Evolutionary conservation across 768 basidiomycete genomes (phyloP), one percentile per base, ranked within the genome.

Genomic region (Chalciporus chontae): DNA sequence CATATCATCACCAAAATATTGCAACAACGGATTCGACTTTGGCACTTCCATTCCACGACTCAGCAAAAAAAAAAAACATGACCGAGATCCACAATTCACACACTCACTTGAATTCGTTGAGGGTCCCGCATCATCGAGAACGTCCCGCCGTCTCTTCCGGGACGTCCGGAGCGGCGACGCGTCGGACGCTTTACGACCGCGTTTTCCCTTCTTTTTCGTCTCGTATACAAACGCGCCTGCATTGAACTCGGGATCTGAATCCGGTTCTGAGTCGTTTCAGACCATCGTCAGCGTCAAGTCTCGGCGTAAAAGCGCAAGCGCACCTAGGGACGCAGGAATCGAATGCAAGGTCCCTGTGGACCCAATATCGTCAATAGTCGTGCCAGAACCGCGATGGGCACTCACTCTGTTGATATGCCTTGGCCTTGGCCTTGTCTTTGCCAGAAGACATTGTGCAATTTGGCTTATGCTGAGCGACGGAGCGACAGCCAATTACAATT

Each of bases 1-100:
- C 34, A 83, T 56, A 39, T 75, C 70, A 50, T 69, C 59, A 77
- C 80, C 74, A 46, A 83, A 82, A 52, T 72, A 83, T 47, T 74
- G 64, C 36, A 72, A 60, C 3, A 83, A 64, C 0, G 78, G 77
- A 55, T 81, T 81, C 17, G 37, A 41, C 46, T 53, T 53, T 10
- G 48, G 43, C 11, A 21, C 58, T 37, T 18, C 18, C 5, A 19
- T 19, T n/a, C n/a, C n/a, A n/a, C n/a, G n/a, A n/a, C n/a, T n/a
- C n/a, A n/a, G n/a, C n/a, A n/a, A n/a, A n/a, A n/a, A n/a, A n/a
- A n/a, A n/a, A n/a, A n/a, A n/a, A n/a, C n/a, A n/a, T n/a, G n/a
- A n/a, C n/a, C n/a, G n/a, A n/a, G 4, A 38, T 26, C 8, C 13
- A 29, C 9, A 15, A 18, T 26, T 8, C 8, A 19, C 7, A 10